phyloP scores from a whole-genome alignment of 106 monocot genomes.

The Dioscorea zingiberensis region DNA sequence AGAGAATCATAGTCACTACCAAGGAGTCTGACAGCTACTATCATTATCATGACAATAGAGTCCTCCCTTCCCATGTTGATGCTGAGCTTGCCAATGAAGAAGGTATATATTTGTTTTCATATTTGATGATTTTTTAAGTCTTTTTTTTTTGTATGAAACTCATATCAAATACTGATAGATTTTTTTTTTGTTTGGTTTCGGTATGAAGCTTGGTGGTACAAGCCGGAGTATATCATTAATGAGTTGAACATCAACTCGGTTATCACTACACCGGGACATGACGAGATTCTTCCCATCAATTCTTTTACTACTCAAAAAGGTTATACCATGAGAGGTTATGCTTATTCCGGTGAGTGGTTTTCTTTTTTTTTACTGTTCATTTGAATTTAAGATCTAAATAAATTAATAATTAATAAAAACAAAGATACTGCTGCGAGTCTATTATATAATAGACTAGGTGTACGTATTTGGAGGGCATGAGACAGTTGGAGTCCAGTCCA shows the following conservation, averaged over 20 bases:
- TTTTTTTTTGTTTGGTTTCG: not conserved
- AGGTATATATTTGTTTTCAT: slow-evolving; percentile 23
- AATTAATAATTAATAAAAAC: too few relatives aligned
- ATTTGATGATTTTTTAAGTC: not conserved
- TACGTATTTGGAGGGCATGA: too few relatives aligned
- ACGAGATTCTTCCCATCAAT: slow-evolving; percentile 74
- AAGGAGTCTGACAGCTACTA: slow-evolving; percentile 67
- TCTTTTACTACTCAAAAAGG: slow-evolving; percentile 32
- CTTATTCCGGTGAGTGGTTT: slow-evolving; percentile 68
- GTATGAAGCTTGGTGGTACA: slow-evolving; percentile 90
- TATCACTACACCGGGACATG: slow-evolving; percentile 83
- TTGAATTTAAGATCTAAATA: too few relatives aligned
- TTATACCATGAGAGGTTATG: slow-evolving; percentile 72
- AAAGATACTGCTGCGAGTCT: too few relatives aligned
- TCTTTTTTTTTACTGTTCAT: too few relatives aligned
- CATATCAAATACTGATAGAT: too few relatives aligned
- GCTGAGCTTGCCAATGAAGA: slow-evolving; percentile 74
- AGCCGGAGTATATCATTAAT: slow-evolving; percentile 94
- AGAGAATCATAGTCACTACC: slow-evolving; percentile 53
- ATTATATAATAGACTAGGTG: too few relatives aligned
- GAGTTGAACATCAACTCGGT: slow-evolving; percentile 97
- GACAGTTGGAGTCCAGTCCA: too few relatives aligned
- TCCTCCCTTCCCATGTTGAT: slow-evolving; percentile 71
- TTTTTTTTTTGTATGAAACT: too few relatives aligned
- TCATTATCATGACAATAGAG: slow-evolving; percentile 79